Evolutionary conservation across 148 eudicot species (phyloP), one percentile per base, ranked within the genome.

Genomic region (Spergularia marina): DNA sequence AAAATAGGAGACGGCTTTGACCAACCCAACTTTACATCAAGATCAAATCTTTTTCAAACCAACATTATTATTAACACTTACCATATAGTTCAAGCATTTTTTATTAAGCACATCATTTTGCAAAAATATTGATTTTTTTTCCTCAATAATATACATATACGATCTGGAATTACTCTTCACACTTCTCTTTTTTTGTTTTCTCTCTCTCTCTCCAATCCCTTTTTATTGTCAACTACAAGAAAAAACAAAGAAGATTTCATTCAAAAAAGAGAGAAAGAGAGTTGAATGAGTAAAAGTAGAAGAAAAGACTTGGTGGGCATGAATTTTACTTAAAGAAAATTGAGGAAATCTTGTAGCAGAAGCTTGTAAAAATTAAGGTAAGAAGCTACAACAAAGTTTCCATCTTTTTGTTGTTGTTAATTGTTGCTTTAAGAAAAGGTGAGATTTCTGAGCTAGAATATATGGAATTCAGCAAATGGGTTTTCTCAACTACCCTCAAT

Each of bases 211-310:
- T 18, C 75, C 62, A 34, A 66, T 62, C 34, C 74, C 63, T 81
- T 30, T 30, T 30, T 30, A n/a, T 30, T 84, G 90, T 81, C 88
- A 85, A 84, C 86, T 69, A 30, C 36, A 30, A 30, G 71, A 81
- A 79, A 80, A 67, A 23, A 25, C 62, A 65, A 74, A 59, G 58
- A 77, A 68, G n/a, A n/a, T n/a, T n/a, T n/a, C n/a, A n/a, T n/a
- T n/a, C n/a, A n/a, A n/a, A n/a, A n/a, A n/a, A n/a, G n/a, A n/a
- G n/a, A n/a, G 73, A 80, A 34, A 72, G 25, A 73, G 47, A 54
- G 47, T 56, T 58, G 69, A 72, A 71, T 74, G 66, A 74, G 81
- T 68, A 44, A 73, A 12, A 67, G 67, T 20, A 36, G 52, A 65
- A 79, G 6, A 16, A 23, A 30, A 51, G 59, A 76, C 59, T 49